Base-by-base conservation (phyloP, 176 grass and related monocot genomes). In the Carex littledalei region DNA sequence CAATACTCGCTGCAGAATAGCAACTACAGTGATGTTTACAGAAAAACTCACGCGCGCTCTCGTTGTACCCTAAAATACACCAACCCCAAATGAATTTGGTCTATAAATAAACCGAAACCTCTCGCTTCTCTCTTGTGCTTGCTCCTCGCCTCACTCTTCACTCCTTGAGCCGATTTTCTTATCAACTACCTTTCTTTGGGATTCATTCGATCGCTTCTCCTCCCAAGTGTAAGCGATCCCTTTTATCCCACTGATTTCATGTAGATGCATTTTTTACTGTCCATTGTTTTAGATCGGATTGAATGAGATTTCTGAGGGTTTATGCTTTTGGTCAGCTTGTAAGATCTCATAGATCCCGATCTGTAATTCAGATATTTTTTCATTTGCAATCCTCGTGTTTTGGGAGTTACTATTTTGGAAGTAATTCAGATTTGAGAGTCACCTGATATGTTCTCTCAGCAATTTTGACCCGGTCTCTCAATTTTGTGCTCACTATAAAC, bases 31-130 rank as follows among this genome's bases (percentile, higher is more conserved):
- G 10, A 45, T 21, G 31, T 14, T 13, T 8, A 81, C 58, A 81
- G 17, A 39, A 60, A 17, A 63, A 20, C 41, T 32, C 11, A 67
- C 4, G 6, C 10, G 12, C 67, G 37, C 52, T 21, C 0, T 16
- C 3, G 15, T 21, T 18, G 55, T 62, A 20, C 55, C 55, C 77
- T 80, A 80, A n/a, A 6, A 75, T 52, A 57, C 79, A 81, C 79
- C 79, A 81, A 81, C 79, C 79, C 58, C 79, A 63, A 81, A 64
- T 49, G 79, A 61, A 63, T 16, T 11, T 17, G 79, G 63, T 83
- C 62, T 83, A 76, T 76, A 78, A 85, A 85, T 78, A 85, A 85
- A 86, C 53, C 29, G 35, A 74, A 75, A 57, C n/a, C 41, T 24
- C 53, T 61, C 52, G 39, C 59, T 78, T 35, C 55, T 34, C 55